phyloP scores from a whole-genome alignment of 2,329 filamentous ascomycete genomes.

The Colletotrichum orchidophilum region DNA sequence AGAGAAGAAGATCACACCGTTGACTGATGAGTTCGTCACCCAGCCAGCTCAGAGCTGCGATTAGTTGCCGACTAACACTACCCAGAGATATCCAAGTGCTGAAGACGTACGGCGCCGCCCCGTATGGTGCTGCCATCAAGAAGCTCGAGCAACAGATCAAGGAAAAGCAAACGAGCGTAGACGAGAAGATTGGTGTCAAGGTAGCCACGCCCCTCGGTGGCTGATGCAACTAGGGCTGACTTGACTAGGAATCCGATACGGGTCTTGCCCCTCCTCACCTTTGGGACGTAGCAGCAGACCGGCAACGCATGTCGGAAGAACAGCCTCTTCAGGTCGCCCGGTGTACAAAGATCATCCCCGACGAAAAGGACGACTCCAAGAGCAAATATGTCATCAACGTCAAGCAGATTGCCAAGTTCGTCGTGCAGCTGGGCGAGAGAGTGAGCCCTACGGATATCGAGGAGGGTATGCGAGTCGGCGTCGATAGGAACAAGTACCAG shows the following conservation, averaged over 20 bases:
- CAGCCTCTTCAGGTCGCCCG: slow-evolving; percentile 96
- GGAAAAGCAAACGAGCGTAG: slow-evolving; percentile 96
- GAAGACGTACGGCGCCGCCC: slow-evolving; percentile 97
- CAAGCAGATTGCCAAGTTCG: slow-evolving; percentile 99
- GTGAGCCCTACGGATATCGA: slow-evolving; percentile 99
- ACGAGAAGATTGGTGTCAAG: slow-evolving; percentile 96
- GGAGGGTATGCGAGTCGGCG: slow-evolving; percentile 98
- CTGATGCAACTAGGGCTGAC: slow-evolving; percentile 22
- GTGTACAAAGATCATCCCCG: slow-evolving; percentile 98
- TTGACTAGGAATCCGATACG: slow-evolving; percentile 88
- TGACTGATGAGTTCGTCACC: slow-evolving; percentile 87
- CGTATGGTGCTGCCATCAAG: slow-evolving; percentile 92
- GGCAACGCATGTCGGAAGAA: slow-evolving; percentile 98
- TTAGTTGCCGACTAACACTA: slow-evolving; percentile 35
- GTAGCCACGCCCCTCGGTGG: slow-evolving; percentile 47
- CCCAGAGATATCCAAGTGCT: slow-evolving; percentile 96
- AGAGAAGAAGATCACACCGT: slow-evolving; percentile 99
- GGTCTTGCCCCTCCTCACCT: slow-evolving; percentile 97
- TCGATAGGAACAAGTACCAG: slow-evolving; percentile 99
- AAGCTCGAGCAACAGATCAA: slow-evolving; percentile 99
- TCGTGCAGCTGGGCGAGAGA: slow-evolving; percentile 95
- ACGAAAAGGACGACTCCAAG: slow-evolving; percentile 95
- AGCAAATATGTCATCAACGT: slow-evolving; percentile 99
- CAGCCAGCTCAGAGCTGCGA: slow-evolving; percentile 37
- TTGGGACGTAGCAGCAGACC: slow-evolving; percentile 97